A percentile compares a stretch with the other conserved stretches of the same genome.
Conservation (phyloP, 2,329 filamentous ascomycete genomes). For the Penicillium sp. region DNA sequence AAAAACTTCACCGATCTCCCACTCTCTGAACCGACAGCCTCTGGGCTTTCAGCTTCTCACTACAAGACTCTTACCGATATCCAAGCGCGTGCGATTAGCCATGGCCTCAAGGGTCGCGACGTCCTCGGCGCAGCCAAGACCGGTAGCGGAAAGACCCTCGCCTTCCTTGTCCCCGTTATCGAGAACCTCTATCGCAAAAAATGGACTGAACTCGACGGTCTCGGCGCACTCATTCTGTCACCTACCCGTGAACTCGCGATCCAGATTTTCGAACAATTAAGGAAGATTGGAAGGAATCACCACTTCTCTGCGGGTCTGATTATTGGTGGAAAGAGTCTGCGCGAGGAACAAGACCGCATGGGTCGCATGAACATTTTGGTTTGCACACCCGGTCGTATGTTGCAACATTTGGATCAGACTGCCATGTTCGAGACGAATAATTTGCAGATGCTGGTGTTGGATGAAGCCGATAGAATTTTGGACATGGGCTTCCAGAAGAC, state of each 20-base stretch:
- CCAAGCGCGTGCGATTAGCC: conserved; percentile 83
- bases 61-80: conserved; percentile 91
- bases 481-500: conserved; percentile 94
- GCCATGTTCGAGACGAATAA: conserved; percentile 87
- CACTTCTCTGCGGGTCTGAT: conserved; percentile 88
- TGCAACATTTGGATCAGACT: conserved; percentile 95
- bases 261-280: conserved; percentile 92
- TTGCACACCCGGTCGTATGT: conserved; percentile 89
- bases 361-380: conserved; percentile 95
- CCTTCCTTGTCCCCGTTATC: conserved; percentile 87
- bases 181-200: conserved; percentile 87
- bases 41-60: conserved; percentile 80
- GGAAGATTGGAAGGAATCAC: conserved; percentile 86
- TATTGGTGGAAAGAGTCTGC: conserved; percentile 88
- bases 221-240: conserved; percentile 89
- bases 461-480: conserved; percentile 95
- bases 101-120: conserved; percentile 81
- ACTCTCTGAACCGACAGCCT: conserved; percentile 75
- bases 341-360: conserved; percentile 82
- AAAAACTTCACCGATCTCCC: conserved; percentile 81
- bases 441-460: conserved; percentile 86
- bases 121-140: conserved; percentile 95
- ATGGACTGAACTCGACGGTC: conserved; percentile 88
- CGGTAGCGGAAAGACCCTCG: conserved; percentile 90
- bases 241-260: conserved; percentile 94